Base-by-base conservation (phyloP, 1,284 basidiomycete species). In the Apiotrichum porosum region DNA sequence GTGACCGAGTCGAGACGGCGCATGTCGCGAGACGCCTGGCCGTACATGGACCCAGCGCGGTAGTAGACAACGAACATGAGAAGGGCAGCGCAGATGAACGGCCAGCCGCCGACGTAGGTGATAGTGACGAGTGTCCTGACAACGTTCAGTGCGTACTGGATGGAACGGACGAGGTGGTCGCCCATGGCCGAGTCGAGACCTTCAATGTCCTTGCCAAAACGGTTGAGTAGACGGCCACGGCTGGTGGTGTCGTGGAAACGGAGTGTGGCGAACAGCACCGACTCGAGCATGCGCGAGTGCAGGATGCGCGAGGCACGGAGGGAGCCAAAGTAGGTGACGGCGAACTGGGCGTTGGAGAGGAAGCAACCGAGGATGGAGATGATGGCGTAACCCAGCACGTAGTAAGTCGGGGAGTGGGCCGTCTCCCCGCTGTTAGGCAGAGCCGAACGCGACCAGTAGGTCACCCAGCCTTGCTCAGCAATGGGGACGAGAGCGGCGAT, bases 161-260 rank as follows among this genome's bases (percentile, higher is more conserved):
- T 71, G 57, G 83, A 87, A 49, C 85, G 59, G 1, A 65, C 58
- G 69, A 93, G 86, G 68, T 91, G 85, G 67, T 94, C 89, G 2
- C 89, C 83, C 51, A 91, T 79, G 48, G 72, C 82, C 53, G 88
- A 90, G 68, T 97, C 91, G 42, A 94, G 83, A 22, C 85, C 86
- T 76, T 95, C 91, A 51, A 94, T 88, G 66, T 95, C 92, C 68
- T 95, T 94, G 34, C 90, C 88, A 61, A 95, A 94, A 32, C 91
- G 79, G 66, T 94, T 93, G 32, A 93, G 74, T 8, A 93, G 75
- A 13, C 89, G 81, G 8, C 91, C 91, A 37, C 88, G 81, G 41
- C 85, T 88, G 4, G 90, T 83, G 0, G 90, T 95, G 65, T 97
- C 92, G 63, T 94, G 92, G 79, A 95, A 95, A 22, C 91, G 82